Conservation (phyloP, 2,329 filamentous ascomycete genomes). For the Penicillium sp. region DNA sequence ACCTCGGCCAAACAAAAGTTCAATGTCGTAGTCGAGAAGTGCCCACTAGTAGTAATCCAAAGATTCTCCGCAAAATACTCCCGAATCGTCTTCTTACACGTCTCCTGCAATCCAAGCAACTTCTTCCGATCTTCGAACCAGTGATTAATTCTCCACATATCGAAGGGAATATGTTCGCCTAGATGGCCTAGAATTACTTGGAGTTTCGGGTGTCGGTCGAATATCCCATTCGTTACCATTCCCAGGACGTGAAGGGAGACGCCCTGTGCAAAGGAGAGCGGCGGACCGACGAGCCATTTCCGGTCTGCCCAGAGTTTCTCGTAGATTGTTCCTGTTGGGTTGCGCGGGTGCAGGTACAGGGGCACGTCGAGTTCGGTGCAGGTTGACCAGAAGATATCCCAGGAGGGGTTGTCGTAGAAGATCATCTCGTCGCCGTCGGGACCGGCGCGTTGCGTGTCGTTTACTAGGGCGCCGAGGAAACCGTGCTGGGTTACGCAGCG, state of each 20-base stretch:
- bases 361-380: conserved; percentile 61
- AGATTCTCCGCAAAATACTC: conserved; percentile 44
- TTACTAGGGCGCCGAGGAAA: conserved; percentile 63
- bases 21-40: conserved; percentile 42
- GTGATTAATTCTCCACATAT: conserved; percentile 49
- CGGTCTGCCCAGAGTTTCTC: conserved; percentile 60
- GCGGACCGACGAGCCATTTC: conserved; percentile 60
- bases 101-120: conserved; percentile 34
- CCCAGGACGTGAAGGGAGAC: conserved; percentile 58
- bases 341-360: conserved; percentile 62
- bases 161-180: conserved; percentile 52
- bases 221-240: conserved; percentile 51
- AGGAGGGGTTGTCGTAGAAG: conserved; percentile 63
- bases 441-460: conserved; percentile 60
- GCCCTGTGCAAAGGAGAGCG: conserved; percentile 58
- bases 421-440: conserved; percentile 59
- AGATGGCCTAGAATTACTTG: conserved; percentile 51
- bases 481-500: conserved; percentile 56
- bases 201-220: conserved; percentile 48
- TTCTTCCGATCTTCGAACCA: conserved; percentile 44
- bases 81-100: conserved; percentile 47
- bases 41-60: conserved; percentile 44
- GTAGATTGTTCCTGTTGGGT: conserved; percentile 56
- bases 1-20: conserved; percentile 42
- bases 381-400: conserved; percentile 59